Base-by-base conservation (phyloP, 1,139 yeast species). In the Candida albicans region DNA sequence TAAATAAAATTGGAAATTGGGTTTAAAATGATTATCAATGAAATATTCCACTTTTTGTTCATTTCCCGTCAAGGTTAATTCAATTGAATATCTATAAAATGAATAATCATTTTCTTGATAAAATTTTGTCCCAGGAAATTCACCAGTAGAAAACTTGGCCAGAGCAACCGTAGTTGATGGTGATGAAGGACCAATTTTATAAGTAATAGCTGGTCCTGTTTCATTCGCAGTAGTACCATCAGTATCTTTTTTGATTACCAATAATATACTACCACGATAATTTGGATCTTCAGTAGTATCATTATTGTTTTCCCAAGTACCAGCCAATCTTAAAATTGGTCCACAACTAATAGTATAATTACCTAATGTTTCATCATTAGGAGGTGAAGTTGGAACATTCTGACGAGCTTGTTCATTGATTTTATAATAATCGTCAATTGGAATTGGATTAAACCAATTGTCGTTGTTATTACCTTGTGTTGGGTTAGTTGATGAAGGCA, bases 241-340 rank as follows among this genome's bases (percentile, higher is more conserved):
- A 4, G 22, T 54, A 46, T 74, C 79, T 42, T 73, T 68, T 42
- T 73, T 68, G n/a, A 79, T 67, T 2, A 86, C 88, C 39, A 87
- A 59, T 61, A 88, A 54, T 18, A 87, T 68, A 1, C 87, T 68
- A 1, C 83, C 96, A 34, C 88, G 65, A 67, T 88, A 89, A 44
- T 74, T 67, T 36, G 63, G 55, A 36, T 62, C 53, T 9, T 65
- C 46, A 1, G 3, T 18, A 36, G 62, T 53, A 8, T 65, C 46
- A 1, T 68, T 68, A 1, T 68, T 68, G 26, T 75, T 62, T 51
- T 76, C 81, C 33, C 76, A 68, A 49, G 84, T 77, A 4, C 87
- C 90, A 45, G 80, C 67, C 44, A 84, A 75, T 47, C 93, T 71
- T 46, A 90, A 65, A 31, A 84, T 69, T 0, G 97, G 97, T 1